Base-by-base conservation (phyloP, 2,329 filamentous ascomycete species). In the Trichoderma cornu-damae region DNA sequence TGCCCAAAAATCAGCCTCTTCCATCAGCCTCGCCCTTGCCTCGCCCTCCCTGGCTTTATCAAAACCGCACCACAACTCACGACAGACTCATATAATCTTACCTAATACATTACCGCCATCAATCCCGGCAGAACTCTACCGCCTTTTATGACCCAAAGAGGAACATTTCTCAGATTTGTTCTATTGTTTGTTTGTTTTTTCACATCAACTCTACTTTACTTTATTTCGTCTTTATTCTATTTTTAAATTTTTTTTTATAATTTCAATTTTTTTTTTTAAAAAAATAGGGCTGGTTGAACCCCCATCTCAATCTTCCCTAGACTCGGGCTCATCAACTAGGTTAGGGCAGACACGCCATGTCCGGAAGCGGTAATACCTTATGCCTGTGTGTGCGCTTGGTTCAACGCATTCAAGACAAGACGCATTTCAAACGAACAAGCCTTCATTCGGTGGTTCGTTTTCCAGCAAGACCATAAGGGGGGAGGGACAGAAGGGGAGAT, bases 291-390 rank as follows among this genome's bases (percentile, higher is more conserved):
- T 42, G 30, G 42, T 46, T 32, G 34, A 54, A 43, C 32, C 51
- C n/a, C 51, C 40, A 54, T 46, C 51, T 54, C 51, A 42, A 54
- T 54, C 51, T 54, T 54, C 51, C 51, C 51, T 42, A 47, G 51
- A 54, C 51, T 44, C 38, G 34, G 32, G 20, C 40, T 46, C 42
- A 30, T 35, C 28, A 42, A 42, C 49, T 52, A 54, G 51, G n/a
- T n/a, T n/a, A n/a, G n/a, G n/a, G 51, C 38, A 54, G 51, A 46
- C 40, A 46, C 51, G 42, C 51, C 47, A 54, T 54, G 42, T 35
- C 51, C 28, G 32, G 40, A 54, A 54, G 14, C 20, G 51, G 51
- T 6, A 54, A n/a, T n/a, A n/a, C n/a, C n/a, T n/a, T 54, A 35
- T 46, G 51, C 40, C 22, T 46, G 40, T 46, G 51, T 40, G 40